Evolutionary conservation across 1,284 basidiomycete genomes (phyloP), one percentile per base, ranked within the genome.

Genomic region (Pseudozyma sp.): DNA sequence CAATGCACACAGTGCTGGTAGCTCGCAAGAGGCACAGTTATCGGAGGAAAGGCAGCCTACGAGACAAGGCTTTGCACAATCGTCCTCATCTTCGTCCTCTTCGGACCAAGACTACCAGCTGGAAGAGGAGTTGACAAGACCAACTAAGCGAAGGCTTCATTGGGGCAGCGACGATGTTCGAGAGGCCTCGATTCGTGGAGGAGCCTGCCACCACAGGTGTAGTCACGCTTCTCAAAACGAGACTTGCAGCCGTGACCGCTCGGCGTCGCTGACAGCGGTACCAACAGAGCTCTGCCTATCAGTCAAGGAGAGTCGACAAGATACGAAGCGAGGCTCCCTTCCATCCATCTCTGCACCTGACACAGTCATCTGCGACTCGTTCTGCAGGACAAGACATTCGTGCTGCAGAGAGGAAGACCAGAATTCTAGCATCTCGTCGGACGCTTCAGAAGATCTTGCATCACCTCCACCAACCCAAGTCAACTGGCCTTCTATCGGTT

Each of bases 111-210:
- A 52, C 8, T 40, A 40, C 3, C 11, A 16, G 14, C 18, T 14
- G 12, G 16, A 42, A 36, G 47, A 56, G 11, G 59, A 52, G 5
- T 3, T 18, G 10, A 52, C 54, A 13, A 52, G 39, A 34, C 58
- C 62, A 10, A 43, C 43, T 35, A 71, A 59, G 65, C 53, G 66
- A 39, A 57, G 72, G 25, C 52, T 67, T 13, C 78, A 80, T 21
- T 80, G 78, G 78, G 78, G 78, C 16, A 77, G 74, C 47, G 70
- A 80, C 40, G 52, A 64, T 11, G 45, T 70, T 7, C 66, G 73
- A 11, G 56, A 70, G 35, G 61, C 63, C 2, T 62, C 59, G 2
- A 42, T 63, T 21, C 70, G 54, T 5, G 39, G 14, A 16, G 55
- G 54, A 0, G 0, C 14, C 11, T 66, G 69, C n/a, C 62, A 49